A percentile compares a stretch with the other conserved stretches of the same genome.
Conservation (phyloP, 1,284 basidiomycete species). For the Porogramme epimiltina region DNA sequence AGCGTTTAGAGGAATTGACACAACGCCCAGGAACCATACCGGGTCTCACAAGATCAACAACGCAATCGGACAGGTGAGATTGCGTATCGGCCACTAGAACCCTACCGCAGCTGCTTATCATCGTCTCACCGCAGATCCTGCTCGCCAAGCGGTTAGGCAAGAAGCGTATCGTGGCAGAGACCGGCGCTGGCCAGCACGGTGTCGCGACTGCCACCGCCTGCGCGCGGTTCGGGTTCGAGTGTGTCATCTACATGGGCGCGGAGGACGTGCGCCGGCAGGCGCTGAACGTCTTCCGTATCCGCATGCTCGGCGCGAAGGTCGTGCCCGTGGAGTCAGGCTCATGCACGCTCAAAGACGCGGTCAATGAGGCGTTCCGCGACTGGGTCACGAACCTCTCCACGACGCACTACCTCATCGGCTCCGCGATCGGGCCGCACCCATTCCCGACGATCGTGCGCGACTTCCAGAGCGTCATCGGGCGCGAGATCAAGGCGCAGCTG, state of each 20-base stretch:
- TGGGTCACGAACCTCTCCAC: constrained; percentile 96
- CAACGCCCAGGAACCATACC: constrained; percentile 79
- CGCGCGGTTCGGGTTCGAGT: constrained; percentile 95
- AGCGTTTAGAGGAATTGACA: background rate
- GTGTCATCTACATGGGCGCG: constrained; percentile 98
- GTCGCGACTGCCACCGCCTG: constrained; percentile 99
- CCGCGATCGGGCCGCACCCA: constrained; percentile 96
- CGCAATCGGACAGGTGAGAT: constrained; percentile 79
- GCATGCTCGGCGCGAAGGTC: constrained; percentile 94
- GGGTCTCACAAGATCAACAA: constrained; percentile 99
- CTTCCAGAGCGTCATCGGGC: constrained; percentile 95
- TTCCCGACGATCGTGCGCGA: constrained; percentile 99
- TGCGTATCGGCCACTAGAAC: background rate
- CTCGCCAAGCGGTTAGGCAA: constrained; percentile 93
- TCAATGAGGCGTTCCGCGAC: constrained; percentile 96
- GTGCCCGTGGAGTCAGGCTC: constrained; percentile 94
- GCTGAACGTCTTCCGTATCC: constrained; percentile 97
- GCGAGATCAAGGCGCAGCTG: constrained; percentile 93
- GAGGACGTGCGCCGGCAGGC: constrained; percentile 96
- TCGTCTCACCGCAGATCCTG: constrained; percentile 62
- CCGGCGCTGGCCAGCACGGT: constrained; percentile 98
- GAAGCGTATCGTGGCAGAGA: constrained; percentile 97
- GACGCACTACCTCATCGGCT: constrained; percentile 97
- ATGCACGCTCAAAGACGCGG: constrained; percentile 95
- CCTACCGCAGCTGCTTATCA: constrained; percentile 7